Evolutionary conservation across 2,329 filamentous ascomycete genomes (phyloP), one percentile per base, ranked within the genome.

Genomic region (Pestalotiopsis sp.): DNA sequence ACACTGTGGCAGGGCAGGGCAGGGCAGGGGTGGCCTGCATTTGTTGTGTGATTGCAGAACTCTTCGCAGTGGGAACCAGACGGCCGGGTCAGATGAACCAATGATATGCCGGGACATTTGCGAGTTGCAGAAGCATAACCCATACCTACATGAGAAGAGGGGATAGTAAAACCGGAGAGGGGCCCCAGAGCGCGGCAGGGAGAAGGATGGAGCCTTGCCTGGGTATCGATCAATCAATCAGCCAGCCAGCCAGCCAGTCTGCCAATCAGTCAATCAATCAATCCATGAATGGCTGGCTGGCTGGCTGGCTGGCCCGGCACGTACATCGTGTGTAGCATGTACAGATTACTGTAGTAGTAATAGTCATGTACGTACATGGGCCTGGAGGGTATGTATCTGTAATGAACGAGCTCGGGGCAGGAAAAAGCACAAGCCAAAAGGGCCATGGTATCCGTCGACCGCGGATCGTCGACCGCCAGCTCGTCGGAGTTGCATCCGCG

Each of bases 121-220:
- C 25, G 38, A 23, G 70, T 73, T 70, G 70, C 36, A n/a, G 17
- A 66, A 68, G 58, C 61, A 63, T 57, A 56, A 68, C 71, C 25
- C 64, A 61, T 65, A 36, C 31, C 31, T 36, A 36, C 31, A 11
- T 36, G 31, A 73, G 66, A 70, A 73, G 75, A 74, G 72, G 74
- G 68, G 72, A 71, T 71, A 71, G 72, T 49, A 20, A 23, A 23
- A 52, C 20, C 25, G 61, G 73, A 72, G 72, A 72, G 68, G 7
- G 12, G 57, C 23, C 57, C 27, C 12, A 52, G 45, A 20, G 45
- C 17, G 45, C 45, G 45, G 6, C 45, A 52, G 45, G 45, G 45
- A 52, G 45, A 20, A 52, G 20, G 20, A 52, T 52, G 45, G 45
- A 52, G 17, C 45, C n/a, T 45, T 52, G 17, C 20, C 14, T 52